A percentile compares a stretch with the other conserved stretches of the same genome.
Conservation (phyloP, 148 eudicot species). For the Vaccinium corymbosum region DNA sequence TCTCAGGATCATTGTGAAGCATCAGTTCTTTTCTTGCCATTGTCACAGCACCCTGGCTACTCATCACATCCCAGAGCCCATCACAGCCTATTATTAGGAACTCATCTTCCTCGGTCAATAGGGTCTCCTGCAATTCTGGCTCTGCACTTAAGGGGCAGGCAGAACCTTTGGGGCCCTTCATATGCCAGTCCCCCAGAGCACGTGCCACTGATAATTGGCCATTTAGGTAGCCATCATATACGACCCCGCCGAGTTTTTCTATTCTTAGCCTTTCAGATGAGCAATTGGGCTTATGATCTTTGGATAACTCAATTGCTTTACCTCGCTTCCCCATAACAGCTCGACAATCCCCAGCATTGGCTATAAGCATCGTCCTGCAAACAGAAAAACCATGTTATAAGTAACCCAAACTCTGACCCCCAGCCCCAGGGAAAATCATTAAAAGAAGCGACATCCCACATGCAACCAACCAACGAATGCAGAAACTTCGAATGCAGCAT, state of each 20-base stretch:
- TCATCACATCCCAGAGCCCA: conserved; percentile 96
- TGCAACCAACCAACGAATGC: not conserved
- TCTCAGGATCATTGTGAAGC: conserved; percentile 80
- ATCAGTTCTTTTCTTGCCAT: conserved; percentile 62
- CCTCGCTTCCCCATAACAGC: conserved; percentile 84
- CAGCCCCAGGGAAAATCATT: not conserved
- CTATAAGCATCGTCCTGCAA: conserved; percentile 49
- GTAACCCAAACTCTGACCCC: not conserved
- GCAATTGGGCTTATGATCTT: conserved; percentile 79
- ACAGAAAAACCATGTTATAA: conserved; percentile 15
- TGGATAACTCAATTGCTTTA: conserved; percentile 72
- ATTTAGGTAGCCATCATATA: conserved; percentile 85
- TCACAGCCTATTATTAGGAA: conserved; percentile 79
- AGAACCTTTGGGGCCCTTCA: conserved; percentile 72
- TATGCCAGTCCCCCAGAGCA: conserved; percentile 94
- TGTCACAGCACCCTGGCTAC: conserved; percentile 79
- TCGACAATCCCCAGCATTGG: conserved; percentile 84
- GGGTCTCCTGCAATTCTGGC: conserved; percentile 71
- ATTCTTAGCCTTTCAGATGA: conserved; percentile 59
- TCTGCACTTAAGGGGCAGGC: conserved; percentile 68
- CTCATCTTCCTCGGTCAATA: conserved; percentile 70
- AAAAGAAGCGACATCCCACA: not conserved
- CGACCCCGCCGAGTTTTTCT: conserved; percentile 73
- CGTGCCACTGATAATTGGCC: conserved; percentile 83
- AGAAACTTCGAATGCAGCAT: not conserved